Conservation (phyloP, 2,329 filamentous ascomycete species). For the Leptographium galeiforme region DNA sequence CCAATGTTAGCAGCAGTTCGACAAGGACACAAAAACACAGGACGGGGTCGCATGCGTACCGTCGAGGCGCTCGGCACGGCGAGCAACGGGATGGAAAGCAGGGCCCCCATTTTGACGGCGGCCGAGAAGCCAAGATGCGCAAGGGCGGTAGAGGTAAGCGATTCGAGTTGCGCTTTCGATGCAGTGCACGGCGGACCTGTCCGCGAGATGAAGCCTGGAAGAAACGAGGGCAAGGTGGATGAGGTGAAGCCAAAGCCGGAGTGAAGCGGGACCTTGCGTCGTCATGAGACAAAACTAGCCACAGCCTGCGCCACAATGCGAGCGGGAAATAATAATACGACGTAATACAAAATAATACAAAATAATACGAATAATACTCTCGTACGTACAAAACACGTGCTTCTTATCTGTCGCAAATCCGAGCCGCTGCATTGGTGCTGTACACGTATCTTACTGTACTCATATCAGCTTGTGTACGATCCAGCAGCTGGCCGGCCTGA, state of each 20-base stretch:
- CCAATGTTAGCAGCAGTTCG: neutral
- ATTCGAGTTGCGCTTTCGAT: neutral
- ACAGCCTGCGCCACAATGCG: no score
- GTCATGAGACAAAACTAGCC: neutral
- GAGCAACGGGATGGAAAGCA: slow-evolving; percentile 80
- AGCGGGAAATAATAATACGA: no score
- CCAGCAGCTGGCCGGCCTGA: neutral
- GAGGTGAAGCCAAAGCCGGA: no score
- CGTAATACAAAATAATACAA: no score
- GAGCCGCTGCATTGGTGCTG: neutral
- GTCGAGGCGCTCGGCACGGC: slow-evolving; percentile 76
- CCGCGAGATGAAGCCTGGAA: neutral
- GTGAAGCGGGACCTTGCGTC: neutral
- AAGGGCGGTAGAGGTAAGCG: neutral
- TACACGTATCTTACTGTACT: neutral
- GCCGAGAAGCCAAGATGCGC: neutral
- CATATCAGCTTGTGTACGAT: neutral
- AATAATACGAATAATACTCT: no score
- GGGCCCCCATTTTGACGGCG: slow-evolving; percentile 59
- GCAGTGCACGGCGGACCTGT: neutral
- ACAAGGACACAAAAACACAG: neutral
- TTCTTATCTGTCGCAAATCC: neutral
- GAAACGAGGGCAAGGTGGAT: neutral
- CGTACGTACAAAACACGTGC: no score
- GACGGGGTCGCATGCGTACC: slow-evolving; percentile 38